A percentile compares a stretch with the other conserved stretches of the same genome.
Conservation (phyloP, 2,329 filamentous ascomycete species). For the Chrysoporthe austroafricana region DNA sequence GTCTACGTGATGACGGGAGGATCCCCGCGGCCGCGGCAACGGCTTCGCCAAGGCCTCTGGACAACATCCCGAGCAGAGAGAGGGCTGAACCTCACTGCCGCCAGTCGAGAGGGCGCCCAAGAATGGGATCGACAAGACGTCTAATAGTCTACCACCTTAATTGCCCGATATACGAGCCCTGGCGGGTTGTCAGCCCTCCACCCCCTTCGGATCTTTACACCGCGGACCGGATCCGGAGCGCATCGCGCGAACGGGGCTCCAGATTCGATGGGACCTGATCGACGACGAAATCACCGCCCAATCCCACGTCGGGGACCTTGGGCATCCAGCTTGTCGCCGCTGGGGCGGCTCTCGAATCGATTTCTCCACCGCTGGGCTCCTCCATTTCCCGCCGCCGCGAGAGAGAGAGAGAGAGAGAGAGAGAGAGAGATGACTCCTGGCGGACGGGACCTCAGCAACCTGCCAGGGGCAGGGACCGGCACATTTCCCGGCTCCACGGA, state of each 20-base stretch:
- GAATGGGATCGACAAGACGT: not conserved
- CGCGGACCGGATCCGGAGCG: not conserved
- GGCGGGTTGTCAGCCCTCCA: not conserved
- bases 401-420: no score
- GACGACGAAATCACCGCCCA: not conserved
- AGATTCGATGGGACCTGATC: conserved; percentile 2
- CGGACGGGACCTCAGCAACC: not conserved
- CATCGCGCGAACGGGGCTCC: not conserved
- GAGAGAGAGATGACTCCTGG: not conserved
- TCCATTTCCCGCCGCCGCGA: not conserved
- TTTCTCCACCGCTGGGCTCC: not conserved
- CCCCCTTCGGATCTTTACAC: not conserved
- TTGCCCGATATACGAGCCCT: no score
- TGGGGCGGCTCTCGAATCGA: not conserved
- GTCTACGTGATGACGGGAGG: not conserved
- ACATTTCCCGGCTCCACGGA: not conserved
- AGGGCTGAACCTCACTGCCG: not conserved
- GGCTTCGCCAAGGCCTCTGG: not conserved
- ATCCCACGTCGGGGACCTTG: not conserved
- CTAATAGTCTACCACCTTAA: not conserved
- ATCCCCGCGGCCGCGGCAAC: not conserved
- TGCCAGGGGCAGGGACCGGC: conserved; percentile 3
- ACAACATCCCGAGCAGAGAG: not conserved
- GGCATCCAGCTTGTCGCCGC: not conserved
- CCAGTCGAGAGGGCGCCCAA: not conserved